Conservation (phyloP, 805 yeast species). For the Wickerhamiella hasegawae region DNA sequence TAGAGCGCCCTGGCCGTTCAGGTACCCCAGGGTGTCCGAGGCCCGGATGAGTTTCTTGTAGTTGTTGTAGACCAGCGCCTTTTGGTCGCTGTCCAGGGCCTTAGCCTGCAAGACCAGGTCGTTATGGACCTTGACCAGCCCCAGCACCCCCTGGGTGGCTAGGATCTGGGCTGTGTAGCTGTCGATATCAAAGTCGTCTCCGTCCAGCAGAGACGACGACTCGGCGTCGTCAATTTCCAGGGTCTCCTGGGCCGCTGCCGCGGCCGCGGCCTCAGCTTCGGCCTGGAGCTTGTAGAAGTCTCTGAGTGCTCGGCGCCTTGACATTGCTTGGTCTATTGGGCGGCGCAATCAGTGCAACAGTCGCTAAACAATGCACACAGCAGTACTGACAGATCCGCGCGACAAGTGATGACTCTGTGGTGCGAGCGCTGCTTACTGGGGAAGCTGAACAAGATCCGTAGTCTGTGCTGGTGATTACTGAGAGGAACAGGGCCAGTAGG, state of each 20-base stretch:
- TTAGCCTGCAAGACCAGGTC: conserved; percentile 17
- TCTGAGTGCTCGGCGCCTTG: conserved; percentile 19
- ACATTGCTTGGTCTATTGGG: conserved; percentile 1
- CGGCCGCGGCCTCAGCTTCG: too few relatives aligned
- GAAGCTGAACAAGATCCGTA: too few relatives aligned
- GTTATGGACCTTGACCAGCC: conserved; percentile 15
- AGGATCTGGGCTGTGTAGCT: conserved; percentile 11
- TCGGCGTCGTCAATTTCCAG: too few relatives aligned
- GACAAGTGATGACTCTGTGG: too few relatives aligned
- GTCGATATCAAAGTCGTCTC: conserved; percentile 13
- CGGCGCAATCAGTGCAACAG: too few relatives aligned
- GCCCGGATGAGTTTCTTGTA: conserved; percentile 23
- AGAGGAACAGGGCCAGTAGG: too few relatives aligned
- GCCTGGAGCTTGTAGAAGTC: conserved; percentile 23
- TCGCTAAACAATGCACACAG: too few relatives aligned
- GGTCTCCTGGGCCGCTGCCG: too few relatives aligned
- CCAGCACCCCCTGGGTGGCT: conserved; percentile 11
- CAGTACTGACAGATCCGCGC: too few relatives aligned
- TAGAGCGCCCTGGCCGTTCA: conserved; percentile 14
- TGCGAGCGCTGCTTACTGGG: too few relatives aligned
- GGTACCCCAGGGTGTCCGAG: conserved; percentile 19
- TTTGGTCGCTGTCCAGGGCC: conserved; percentile 23
- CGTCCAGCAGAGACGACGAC: conserved; percentile 8
- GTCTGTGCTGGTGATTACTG: too few relatives aligned
- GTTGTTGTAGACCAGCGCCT: conserved; percentile 25